Conservation (phyloP, 768 basidiomycete species). For the Xerocomellus dryophilus region DNA sequence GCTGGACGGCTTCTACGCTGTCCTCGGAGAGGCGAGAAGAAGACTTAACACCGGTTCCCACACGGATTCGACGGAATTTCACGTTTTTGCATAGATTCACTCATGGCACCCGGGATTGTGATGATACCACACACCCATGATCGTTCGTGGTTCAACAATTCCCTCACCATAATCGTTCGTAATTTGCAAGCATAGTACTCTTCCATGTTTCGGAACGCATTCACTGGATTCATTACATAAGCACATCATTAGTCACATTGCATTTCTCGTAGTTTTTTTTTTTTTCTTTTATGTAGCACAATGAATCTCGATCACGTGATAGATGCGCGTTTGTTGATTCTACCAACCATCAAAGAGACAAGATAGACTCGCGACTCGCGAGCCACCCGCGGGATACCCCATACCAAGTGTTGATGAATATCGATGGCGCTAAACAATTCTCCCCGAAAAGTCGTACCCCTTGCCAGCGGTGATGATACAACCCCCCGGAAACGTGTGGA, state of each 20-base stretch:
- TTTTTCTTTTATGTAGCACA: slow-evolving; percentile 5
- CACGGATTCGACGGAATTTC: slow-evolving; percentile 32
- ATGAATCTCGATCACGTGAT: slow-evolving; percentile 28
- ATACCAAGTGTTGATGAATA: slow-evolving; percentile 18
- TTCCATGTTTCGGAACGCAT: slow-evolving; percentile 7
- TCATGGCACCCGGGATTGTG: slow-evolving; percentile 11
- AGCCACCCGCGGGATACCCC: slow-evolving; percentile 5
- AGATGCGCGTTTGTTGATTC: slow-evolving; percentile 17
- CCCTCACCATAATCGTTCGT: slow-evolving; percentile 1
- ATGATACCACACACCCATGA: slow-evolving; percentile 9
- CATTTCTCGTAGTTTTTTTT: slow-evolving; percentile 8
- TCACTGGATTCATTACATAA: slow-evolving; percentile 5
- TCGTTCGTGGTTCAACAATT: slow-evolving; percentile 4
- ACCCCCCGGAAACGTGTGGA: slow-evolving; percentile 41
- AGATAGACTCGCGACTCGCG: not conserved
- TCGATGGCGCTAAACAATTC: slow-evolving; percentile 65
- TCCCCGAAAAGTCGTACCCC: slow-evolving; percentile 70
- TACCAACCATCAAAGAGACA: not conserved
- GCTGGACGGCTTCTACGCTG: slow-evolving; percentile 17
- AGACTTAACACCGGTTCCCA: slow-evolving; percentile 13
- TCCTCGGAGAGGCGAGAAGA: slow-evolving; percentile 15
- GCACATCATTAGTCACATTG: slow-evolving; percentile 8
- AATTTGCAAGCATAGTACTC: slow-evolving; percentile 21
- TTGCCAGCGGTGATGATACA: slow-evolving; percentile 65
- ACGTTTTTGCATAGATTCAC: slow-evolving; percentile 38